Conservation (phyloP, 1,139 yeast genomes). For the Hyphopichia khmerensis region DNA sequence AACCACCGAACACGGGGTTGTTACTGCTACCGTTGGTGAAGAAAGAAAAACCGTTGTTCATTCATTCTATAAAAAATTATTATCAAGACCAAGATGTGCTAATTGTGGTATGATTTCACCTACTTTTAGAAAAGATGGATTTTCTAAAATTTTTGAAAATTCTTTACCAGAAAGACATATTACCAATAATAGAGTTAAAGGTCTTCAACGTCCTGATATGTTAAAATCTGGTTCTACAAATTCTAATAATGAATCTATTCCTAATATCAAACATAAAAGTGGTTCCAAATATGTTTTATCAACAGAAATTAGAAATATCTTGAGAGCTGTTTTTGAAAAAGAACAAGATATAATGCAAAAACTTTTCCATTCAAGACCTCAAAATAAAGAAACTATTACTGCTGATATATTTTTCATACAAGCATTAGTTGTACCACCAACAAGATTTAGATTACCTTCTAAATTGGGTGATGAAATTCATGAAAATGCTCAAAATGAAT, state of each 20-base stretch:
- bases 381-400: conserved; percentile 44
- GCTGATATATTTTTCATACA: conserved; percentile 93
- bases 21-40: conserved; percentile 82
- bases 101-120: conserved; percentile 97
- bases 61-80: conserved; percentile 69
- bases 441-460: conserved; percentile 95
- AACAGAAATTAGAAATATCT: conserved; percentile 78
- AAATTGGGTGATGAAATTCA: conserved; percentile 95
- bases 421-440: conserved; percentile 89
- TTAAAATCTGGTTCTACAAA: conserved; percentile 30
- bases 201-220: conserved; percentile 72
- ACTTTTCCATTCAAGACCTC: conserved; percentile 78
- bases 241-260: conserved; percentile 23
- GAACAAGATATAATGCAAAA: conserved; percentile 65
- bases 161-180: conserved; percentile 79
- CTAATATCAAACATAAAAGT: conserved; percentile 54
- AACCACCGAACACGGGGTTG: conserved; percentile 62
- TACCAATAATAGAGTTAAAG: conserved; percentile 79
- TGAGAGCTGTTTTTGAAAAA: conserved; percentile 69
- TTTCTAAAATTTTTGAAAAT: conserved; percentile 86
- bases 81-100: conserved; percentile 84
- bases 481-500: conserved; percentile 90
- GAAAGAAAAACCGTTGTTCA: conserved; percentile 79
- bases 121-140: conserved; percentile 91
- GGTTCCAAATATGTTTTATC: conserved; percentile 86